phyloP scores from a whole-genome alignment of 352 stramenopile genomes.

The Albugo candida region DNA sequence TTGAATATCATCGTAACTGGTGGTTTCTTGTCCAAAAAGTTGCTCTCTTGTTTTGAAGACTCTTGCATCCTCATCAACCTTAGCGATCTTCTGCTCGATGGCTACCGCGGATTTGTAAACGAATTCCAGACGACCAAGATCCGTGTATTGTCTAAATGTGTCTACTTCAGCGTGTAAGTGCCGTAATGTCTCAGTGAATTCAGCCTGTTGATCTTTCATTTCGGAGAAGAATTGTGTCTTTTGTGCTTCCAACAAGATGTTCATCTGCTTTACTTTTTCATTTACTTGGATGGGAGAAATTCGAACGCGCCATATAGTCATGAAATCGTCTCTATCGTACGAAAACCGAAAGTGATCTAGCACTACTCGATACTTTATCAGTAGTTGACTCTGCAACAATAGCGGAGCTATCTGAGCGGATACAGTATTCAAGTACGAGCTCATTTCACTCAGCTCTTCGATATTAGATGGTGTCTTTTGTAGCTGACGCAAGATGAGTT shows the following conservation, averaged over 20 bases:
- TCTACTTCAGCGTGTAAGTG: conserved; percentile 79
- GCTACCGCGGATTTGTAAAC: conserved; percentile 75
- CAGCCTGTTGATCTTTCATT: conserved; percentile 85
- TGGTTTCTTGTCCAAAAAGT: conserved; percentile 75
- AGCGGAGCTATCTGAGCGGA: conserved; percentile 34
- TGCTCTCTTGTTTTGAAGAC: conserved; percentile 85
- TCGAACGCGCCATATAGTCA: conserved; percentile 77
- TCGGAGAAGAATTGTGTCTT: conserved; percentile 72
- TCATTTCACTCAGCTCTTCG: conserved; percentile 81
- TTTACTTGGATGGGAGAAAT: conserved; percentile 76
- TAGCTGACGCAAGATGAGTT: conserved; percentile 65
- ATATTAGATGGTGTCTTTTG: conserved; percentile 82
- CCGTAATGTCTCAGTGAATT: conserved; percentile 74
- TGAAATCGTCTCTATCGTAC: conserved; percentile 78
- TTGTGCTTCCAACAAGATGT: conserved; percentile 56
- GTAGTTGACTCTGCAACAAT: conserved; percentile 45
- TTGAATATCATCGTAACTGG: conserved; percentile 81
- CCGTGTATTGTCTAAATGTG: conserved; percentile 68
- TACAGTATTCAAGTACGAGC: conserved; percentile 61
- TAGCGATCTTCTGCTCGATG: conserved; percentile 75
- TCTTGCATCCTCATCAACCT: conserved; percentile 74
- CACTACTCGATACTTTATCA: conserved; percentile 60
- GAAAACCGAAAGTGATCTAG: conserved; percentile 70
- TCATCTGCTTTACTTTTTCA: conserved; percentile 71
- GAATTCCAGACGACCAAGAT: conserved; percentile 67